These are phyloP conservation scores for Pseudohalonectria lignicola DNA, from an alignment of 2,329 filamentous ascomycete species.

Conservation along the genomic window DNA sequence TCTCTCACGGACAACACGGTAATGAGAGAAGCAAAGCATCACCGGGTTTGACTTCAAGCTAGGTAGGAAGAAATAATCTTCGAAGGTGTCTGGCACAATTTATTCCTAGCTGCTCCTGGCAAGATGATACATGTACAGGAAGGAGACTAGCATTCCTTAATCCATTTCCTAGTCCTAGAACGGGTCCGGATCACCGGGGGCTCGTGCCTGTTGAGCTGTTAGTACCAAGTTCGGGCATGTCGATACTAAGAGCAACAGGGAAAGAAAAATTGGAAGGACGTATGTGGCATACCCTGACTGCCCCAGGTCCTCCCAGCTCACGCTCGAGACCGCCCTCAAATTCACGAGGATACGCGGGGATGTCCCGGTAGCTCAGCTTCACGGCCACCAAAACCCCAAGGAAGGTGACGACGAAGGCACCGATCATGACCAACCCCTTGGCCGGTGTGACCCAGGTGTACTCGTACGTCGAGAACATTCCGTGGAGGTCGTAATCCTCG, in stretches of 20 bases:
- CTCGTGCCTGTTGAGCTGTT: slow-evolving; percentile 33
- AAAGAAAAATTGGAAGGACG: slow-evolving; percentile 9
- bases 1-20: too few species aligned
- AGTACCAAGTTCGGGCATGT: slow-evolving; percentile 7
- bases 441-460: slow-evolving; percentile 73
- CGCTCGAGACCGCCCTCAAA: slow-evolving; percentile 63
- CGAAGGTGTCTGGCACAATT: too few species aligned
- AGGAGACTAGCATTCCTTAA: too few species aligned
- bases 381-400: slow-evolving; percentile 57
- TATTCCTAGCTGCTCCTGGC: too few species aligned
- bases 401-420: slow-evolving; percentile 53
- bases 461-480: slow-evolving; percentile 78
- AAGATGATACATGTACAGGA: too few species aligned
- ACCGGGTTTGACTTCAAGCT: too few species aligned
- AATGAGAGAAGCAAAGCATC: too few species aligned
- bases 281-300: slow-evolving; percentile 54
- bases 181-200: slow-evolving; percentile 42
- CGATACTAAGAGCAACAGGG: background rate
- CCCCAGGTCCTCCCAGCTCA: slow-evolving; percentile 62
- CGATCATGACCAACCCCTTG: slow-evolving; percentile 59
- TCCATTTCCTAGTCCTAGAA: slow-evolving; percentile 19
- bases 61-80: too few species aligned
- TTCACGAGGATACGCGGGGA: slow-evolving; percentile 54
- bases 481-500: slow-evolving; percentile 89
- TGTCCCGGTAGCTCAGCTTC: slow-evolving; percentile 61